phyloP scores from a whole-genome alignment of 768 basidiomycete species.

The Butyriboletus loyo region DNA sequence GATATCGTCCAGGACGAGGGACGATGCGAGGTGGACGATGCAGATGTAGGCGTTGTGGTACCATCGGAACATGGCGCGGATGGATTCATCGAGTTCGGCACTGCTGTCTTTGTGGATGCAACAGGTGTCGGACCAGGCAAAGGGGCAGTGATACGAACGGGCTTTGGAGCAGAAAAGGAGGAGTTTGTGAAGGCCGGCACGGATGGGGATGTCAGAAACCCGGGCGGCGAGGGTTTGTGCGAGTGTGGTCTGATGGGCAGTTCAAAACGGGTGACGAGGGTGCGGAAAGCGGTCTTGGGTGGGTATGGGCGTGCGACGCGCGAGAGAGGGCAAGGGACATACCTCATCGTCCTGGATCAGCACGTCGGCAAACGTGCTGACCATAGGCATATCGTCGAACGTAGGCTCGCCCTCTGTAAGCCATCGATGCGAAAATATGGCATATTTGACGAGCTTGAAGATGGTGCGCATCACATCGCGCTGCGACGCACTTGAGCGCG shows the following conservation, averaged over 20 bases:
- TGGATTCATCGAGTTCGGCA: constrained; percentile 24
- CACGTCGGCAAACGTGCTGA: not conserved
- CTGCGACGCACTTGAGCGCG: not conserved
- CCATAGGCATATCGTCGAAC: constrained; percentile 6
- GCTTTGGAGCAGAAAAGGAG: constrained; percentile 11
- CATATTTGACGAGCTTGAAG: constrained; percentile 8
- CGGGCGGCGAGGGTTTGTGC: not conserved
- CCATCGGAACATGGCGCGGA: constrained; percentile 28
- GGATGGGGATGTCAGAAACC: not conserved
- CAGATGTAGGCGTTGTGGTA: constrained; percentile 19
- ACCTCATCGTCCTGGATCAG: constrained; percentile 4
- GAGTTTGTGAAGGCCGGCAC: constrained; percentile 6
- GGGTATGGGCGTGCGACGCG: not conserved
- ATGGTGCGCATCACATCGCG: not conserved
- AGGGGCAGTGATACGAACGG: constrained; percentile 1
- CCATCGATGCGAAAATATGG: constrained; percentile 17
- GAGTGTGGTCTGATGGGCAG: not conserved
- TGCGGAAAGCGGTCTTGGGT: not conserved
- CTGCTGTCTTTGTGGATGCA: constrained; percentile 26
- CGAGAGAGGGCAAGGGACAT: not conserved
- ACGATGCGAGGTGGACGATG: constrained; percentile 15
- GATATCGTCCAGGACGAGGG: constrained; percentile 8
- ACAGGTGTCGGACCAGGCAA: constrained; percentile 23
- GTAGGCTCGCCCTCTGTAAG: constrained; percentile 10
- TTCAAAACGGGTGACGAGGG: not conserved